Evolutionary conservation across 2,329 filamentous ascomycete species (phyloP).

Genomic region (Fusarium protoensiforme): DNA sequence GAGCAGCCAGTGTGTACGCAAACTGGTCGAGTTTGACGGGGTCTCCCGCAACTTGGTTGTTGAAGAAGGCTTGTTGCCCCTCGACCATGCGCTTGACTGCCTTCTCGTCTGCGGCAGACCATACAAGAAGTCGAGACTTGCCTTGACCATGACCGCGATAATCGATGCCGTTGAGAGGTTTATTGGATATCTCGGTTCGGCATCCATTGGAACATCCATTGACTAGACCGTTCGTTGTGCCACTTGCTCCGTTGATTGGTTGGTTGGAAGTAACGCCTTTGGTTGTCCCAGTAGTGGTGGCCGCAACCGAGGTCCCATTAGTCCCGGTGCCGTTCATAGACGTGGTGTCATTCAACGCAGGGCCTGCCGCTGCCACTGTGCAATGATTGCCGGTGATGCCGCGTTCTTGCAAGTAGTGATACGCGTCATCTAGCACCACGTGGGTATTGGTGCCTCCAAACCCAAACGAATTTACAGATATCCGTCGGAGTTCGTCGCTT

Average conservation of each 20-base stretch:
- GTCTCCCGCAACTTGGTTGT: not conserved
- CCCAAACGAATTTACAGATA: conserved; percentile 8
- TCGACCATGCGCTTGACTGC: not conserved
- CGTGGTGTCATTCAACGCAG: not conserved
- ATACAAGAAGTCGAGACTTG: not conserved
- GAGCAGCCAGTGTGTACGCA: conserved; percentile 3
- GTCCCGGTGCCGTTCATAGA: not conserved
- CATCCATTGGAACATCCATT: not conserved
- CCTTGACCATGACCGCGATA: not conserved
- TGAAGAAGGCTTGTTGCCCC: not conserved
- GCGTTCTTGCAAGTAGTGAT: not conserved
- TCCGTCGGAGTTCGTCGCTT: not conserved
- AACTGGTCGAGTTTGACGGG: not conserved
- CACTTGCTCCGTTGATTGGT: too few relatives aligned
- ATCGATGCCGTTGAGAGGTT: not conserved
- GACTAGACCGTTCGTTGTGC: not conserved
- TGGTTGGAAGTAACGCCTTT: too few relatives aligned
- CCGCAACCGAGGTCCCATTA: too few relatives aligned
- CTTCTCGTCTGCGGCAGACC: not conserved
- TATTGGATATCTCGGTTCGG: not conserved
- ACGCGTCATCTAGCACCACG: conserved; percentile 10
- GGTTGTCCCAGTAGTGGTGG: too few relatives aligned
- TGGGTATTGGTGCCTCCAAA: conserved; percentile 16
- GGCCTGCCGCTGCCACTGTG: not conserved
- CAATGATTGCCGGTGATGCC: not conserved